These are phyloP conservation scores for Heteromeles arbutifolia DNA, from an alignment of 306 rosid genomes.

Conservation along the genomic window DNA sequence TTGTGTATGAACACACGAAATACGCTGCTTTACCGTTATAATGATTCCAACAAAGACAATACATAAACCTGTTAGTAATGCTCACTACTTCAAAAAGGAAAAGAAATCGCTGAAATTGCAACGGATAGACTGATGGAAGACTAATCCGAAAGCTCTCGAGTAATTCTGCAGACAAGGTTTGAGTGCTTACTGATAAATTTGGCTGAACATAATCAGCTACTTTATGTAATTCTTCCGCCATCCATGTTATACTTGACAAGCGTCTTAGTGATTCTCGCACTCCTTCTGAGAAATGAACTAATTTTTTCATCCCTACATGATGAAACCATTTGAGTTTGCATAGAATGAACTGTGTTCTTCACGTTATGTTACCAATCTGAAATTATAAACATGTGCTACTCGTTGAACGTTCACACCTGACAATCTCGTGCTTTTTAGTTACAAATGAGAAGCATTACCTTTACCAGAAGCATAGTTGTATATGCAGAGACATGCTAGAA, in stretches of 20 bases:
- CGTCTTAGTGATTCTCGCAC: constrained; percentile 69
- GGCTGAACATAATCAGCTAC: constrained; percentile 61
- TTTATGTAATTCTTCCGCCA: constrained; percentile 76
- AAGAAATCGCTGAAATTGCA: no score
- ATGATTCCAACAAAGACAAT: constrained; percentile 22
- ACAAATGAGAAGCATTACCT: constrained; percentile 33
- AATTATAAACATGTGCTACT: neutral
- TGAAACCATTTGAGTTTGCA: neutral
- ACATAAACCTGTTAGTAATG: neutral
- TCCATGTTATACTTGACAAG: constrained; percentile 64
- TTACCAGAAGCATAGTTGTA: constrained; percentile 69
- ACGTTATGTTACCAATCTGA: neutral
- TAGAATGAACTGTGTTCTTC: neutral
- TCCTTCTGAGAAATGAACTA: constrained; percentile 72
- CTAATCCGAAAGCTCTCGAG: neutral
- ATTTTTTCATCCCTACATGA: constrained; percentile 60
- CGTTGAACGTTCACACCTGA: neutral
- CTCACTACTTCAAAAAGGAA: neutral
- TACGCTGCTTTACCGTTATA: constrained; percentile 60
- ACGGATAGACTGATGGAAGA: neutral
- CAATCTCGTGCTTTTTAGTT: neutral
- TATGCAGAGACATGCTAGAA: constrained; percentile 70
- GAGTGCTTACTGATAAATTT: constrained; percentile 60
- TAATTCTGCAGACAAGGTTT: neutral
- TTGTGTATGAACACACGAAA: constrained; percentile 81